These are phyloP conservation scores for Sungouiozyma ichnusensis DNA, from an alignment of 805 yeast species.

Conservation along the genomic window DNA sequence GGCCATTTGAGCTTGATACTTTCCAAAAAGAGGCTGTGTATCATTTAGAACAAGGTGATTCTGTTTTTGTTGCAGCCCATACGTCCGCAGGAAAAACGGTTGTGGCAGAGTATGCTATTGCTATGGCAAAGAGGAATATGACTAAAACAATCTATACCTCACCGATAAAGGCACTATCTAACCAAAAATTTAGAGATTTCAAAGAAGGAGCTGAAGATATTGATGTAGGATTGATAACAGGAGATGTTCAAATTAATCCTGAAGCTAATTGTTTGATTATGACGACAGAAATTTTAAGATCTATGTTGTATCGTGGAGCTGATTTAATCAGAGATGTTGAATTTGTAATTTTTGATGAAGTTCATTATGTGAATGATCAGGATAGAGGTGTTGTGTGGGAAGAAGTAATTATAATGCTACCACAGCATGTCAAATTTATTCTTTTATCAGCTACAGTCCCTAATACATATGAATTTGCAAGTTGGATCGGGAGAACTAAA, in stretches of 20 bases:
- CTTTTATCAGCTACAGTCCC: slow-evolving; percentile 95
- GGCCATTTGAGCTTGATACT: slow-evolving; percentile 92
- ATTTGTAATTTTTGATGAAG: slow-evolving; percentile 95
- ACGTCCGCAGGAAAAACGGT: slow-evolving; percentile 98
- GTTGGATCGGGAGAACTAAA: slow-evolving; percentile 97
- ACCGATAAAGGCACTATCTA: slow-evolving; percentile 84
- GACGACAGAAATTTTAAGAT: slow-evolving; percentile 94
- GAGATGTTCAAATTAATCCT: slow-evolving; percentile 95
- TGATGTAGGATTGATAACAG: slow-evolving; percentile 91
- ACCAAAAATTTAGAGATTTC: slow-evolving; percentile 85
- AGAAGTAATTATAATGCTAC: slow-evolving; percentile 94
- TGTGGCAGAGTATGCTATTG: slow-evolving; percentile 96
- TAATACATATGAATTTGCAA: slow-evolving; percentile 95
- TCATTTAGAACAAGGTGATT: slow-evolving; percentile 94
- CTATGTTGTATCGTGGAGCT: slow-evolving; percentile 94
- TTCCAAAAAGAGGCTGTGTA: slow-evolving; percentile 96
- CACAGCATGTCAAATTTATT: slow-evolving; percentile 89
- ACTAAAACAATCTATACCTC: slow-evolving; percentile 94
- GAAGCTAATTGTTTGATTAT: slow-evolving; percentile 93
- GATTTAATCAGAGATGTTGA: slow-evolving; percentile 95
- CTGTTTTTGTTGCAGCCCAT: slow-evolving; percentile 97
- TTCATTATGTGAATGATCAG: slow-evolving; percentile 92
- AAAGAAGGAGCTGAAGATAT: slow-evolving; percentile 66
- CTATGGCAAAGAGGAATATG: slow-evolving; percentile 93
- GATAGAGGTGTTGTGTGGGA: slow-evolving; percentile 99